Conservation (phyloP, 1,284 basidiomycete genomes). For the Apiotrichum mycotoxinovorans region DNA sequence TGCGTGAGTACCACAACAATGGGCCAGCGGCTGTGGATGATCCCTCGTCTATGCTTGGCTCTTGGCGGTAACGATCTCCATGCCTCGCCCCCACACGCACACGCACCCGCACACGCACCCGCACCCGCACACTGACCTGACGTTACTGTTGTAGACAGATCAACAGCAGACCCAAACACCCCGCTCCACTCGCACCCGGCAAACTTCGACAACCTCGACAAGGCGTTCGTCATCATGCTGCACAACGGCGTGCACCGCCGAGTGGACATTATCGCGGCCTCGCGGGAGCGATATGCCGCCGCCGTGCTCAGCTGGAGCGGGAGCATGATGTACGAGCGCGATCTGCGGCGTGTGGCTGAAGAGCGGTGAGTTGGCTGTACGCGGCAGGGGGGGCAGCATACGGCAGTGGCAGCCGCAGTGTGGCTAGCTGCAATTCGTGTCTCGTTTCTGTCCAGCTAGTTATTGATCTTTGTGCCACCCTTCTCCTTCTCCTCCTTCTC, state of each 20-base stretch:
- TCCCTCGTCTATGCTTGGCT: too few species aligned
- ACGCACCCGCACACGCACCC: too few species aligned
- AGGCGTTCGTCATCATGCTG: conserved; percentile 43
- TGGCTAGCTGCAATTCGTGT: too few species aligned
- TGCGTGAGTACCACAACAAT: conserved; percentile 32
- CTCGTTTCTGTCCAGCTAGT: too few species aligned
- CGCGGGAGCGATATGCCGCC: conserved; percentile 43
- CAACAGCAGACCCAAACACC: conserved; percentile 17
- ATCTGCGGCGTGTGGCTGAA: conserved; percentile 45
- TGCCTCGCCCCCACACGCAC: too few species aligned
- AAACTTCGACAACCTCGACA: conserved; percentile 51
- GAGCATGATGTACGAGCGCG: conserved; percentile 52
- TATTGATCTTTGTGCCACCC: too few species aligned
- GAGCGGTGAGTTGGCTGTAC: conserved; percentile 21
- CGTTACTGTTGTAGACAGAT: too few species aligned
- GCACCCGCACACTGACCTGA: too few species aligned
- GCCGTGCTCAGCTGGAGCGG: conserved; percentile 48
- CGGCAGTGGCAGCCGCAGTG: too few species aligned
- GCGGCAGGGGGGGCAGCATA: background rate
- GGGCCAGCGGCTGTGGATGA: background rate
- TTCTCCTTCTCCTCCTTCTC: too few species aligned
- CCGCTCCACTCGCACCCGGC: conserved; percentile 32
- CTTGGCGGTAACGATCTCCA: too few species aligned
- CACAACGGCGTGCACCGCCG: conserved; percentile 33
- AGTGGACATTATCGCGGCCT: conserved; percentile 47